phyloP scores from a whole-genome alignment of 2,329 filamentous ascomycete genomes.

The Beauveria pseudobassiana region DNA sequence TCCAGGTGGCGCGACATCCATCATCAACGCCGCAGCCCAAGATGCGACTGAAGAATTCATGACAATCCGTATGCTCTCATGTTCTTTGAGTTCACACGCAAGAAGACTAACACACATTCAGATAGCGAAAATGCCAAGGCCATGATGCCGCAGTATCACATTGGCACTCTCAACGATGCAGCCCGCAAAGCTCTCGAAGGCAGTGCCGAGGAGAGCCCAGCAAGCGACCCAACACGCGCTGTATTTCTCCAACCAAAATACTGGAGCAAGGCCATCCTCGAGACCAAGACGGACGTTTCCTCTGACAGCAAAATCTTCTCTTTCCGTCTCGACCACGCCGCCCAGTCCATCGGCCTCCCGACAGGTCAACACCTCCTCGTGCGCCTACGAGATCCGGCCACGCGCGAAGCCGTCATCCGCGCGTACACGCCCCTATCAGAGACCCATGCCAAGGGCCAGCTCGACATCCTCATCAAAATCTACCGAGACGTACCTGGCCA shows the following conservation, averaged over 20 bases:
- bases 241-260: slow-evolving; percentile 63
- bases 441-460: slow-evolving; percentile 47
- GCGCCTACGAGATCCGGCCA: slow-evolving; percentile 64
- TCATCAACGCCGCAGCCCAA: slow-evolving; percentile 71
- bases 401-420: slow-evolving; percentile 67
- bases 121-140: slow-evolving; percentile 86
- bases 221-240: slow-evolving; percentile 38
- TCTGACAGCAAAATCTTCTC: slow-evolving; percentile 75
- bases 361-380: slow-evolving; percentile 85
- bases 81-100: background rate
- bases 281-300: slow-evolving; percentile 62
- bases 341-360: slow-evolving; percentile 68
- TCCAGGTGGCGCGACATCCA: slow-evolving; percentile 80
- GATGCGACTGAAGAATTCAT: slow-evolving; percentile 86
- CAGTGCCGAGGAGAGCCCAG: slow-evolving; percentile 24
- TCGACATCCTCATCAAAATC: slow-evolving; percentile 76
- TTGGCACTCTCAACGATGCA: slow-evolving; percentile 64
- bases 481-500: slow-evolving; percentile 55
- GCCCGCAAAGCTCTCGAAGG: slow-evolving; percentile 44
- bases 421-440: slow-evolving; percentile 81
- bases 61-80: slow-evolving; percentile 65
- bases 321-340: slow-evolving; percentile 65
- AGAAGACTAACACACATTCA: slow-evolving; percentile 24
- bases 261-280: slow-evolving; percentile 68
- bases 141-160: slow-evolving; percentile 83